These are phyloP conservation scores for Fusarium staphyleae DNA, from an alignment of 2,329 filamentous ascomycete species.

Conservation along the genomic window DNA sequence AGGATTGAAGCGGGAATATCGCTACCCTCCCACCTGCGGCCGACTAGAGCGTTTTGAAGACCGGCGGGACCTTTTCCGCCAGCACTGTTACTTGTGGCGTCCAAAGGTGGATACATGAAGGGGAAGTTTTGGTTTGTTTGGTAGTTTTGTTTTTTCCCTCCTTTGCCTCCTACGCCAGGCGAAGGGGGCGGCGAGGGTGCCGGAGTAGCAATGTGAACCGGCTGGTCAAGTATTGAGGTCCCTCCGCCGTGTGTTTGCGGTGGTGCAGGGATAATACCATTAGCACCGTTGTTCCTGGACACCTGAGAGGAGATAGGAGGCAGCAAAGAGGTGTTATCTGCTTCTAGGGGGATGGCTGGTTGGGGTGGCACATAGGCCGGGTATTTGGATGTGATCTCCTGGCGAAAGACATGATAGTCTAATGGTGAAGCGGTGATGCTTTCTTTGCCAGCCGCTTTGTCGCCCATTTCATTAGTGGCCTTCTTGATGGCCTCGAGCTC, in stretches of 20 bases:
- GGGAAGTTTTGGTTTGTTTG: slow-evolving; percentile 99
- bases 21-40: slow-evolving; percentile 89
- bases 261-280: slow-evolving; percentile 66
- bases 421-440: slow-evolving; percentile 91
- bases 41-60: slow-evolving; percentile 79
- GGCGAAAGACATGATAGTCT: slow-evolving; percentile 94
- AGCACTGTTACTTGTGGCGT: slow-evolving; percentile 85
- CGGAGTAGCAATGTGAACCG: slow-evolving; percentile 98
- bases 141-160: slow-evolving; percentile 98
- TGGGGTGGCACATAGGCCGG: slow-evolving; percentile 92
- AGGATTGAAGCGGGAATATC: slow-evolving; percentile 94
- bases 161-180: slow-evolving; percentile 84
- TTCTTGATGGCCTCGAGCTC: slow-evolving; percentile 78
- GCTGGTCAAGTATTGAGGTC: slow-evolving; percentile 88
- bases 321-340: slow-evolving; percentile 88
- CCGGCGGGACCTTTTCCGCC: slow-evolving; percentile 88
- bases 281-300: slow-evolving; percentile 64
- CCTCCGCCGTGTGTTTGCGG: slow-evolving; percentile 63
- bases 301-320: slow-evolving; percentile 82
- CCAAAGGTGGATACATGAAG: slow-evolving; percentile 93
- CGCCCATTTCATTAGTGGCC: slow-evolving; percentile 67
- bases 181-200: slow-evolving; percentile 95
- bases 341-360: slow-evolving; percentile 82
- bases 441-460: slow-evolving; percentile 71
- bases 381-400: slow-evolving; percentile 98